Conservation (phyloP, 768 basidiomycete species). For the Lactarius psammicola region DNA sequence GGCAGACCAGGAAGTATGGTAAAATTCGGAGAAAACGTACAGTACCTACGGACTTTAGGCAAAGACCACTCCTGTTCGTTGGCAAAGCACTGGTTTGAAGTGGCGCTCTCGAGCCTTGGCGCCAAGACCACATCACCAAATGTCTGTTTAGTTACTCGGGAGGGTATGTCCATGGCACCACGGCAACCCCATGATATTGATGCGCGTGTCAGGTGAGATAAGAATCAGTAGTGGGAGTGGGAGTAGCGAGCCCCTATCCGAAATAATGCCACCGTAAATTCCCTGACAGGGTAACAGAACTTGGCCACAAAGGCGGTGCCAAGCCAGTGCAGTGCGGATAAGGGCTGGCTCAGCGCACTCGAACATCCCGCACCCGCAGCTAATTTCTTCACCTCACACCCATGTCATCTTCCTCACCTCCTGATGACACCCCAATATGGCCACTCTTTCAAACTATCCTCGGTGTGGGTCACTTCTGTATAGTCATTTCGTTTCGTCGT, state of each 20-base stretch:
- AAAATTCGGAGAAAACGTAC: not conserved
- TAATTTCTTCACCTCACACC: not conserved
- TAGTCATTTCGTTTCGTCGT: not conserved
- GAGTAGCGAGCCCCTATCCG: not conserved
- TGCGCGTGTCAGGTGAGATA: not conserved
- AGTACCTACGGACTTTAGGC: too few relatives aligned
- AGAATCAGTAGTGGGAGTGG: not conserved
- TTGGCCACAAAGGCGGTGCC: not conserved
- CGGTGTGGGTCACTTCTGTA: slow-evolving; percentile 40
- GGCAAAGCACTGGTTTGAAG: slow-evolving; percentile 22
- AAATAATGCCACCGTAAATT: not conserved
- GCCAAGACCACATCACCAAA: not conserved
- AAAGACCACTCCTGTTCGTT: slow-evolving; percentile 33
- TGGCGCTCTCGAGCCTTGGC: not conserved
- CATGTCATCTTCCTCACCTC: slow-evolving; percentile 14
- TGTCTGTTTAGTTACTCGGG: slow-evolving; percentile 28
- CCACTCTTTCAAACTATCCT: slow-evolving; percentile 57
- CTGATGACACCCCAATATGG: slow-evolving; percentile 37
- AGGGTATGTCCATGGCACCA: too few relatives aligned
- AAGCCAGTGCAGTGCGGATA: not conserved
- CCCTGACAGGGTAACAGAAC: not conserved
- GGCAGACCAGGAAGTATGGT: too few relatives aligned
- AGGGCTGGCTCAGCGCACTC: not conserved
- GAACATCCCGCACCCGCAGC: not conserved
- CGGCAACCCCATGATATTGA: slow-evolving; percentile 42